phyloP scores from a whole-genome alignment of 352 stramenopile genomes.

The Phytopythium montanum region DNA sequence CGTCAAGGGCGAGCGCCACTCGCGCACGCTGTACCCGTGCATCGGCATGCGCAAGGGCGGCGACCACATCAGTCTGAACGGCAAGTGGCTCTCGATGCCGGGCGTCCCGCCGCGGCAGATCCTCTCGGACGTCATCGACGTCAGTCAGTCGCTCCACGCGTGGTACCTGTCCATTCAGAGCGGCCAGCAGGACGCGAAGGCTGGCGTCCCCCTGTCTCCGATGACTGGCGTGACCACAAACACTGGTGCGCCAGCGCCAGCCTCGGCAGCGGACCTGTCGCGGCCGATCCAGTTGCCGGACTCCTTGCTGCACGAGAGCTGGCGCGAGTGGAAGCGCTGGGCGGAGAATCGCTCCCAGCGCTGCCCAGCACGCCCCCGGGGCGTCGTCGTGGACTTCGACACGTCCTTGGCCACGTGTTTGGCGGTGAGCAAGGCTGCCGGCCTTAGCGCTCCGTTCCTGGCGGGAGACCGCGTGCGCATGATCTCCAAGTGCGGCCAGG shows the following conservation, averaged over 20 bases:
- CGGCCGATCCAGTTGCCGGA: constrained; percentile 43
- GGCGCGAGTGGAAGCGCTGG: constrained; percentile 85
- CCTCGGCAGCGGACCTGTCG: not conserved
- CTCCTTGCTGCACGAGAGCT: constrained; percentile 65
- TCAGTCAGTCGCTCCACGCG: constrained; percentile 86
- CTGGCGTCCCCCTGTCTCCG: not conserved
- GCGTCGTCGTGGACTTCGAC: constrained; percentile 94
- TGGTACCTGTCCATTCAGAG: constrained; percentile 68
- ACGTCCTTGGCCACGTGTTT: constrained; percentile 89
- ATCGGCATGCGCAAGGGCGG: constrained; percentile 95
- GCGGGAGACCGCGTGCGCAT: constrained; percentile 94
- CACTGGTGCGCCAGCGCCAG: not conserved
- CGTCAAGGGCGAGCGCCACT: constrained; percentile 79
- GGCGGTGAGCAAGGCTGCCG: constrained; percentile 82
- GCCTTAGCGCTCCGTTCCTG: constrained; percentile 88
- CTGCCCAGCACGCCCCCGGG: constrained; percentile 72
- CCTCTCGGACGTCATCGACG: constrained; percentile 84
- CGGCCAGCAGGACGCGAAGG: not conserved
- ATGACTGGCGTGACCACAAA: constrained; percentile 2
- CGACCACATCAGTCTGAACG: constrained; percentile 94
- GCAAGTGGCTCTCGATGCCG: constrained; percentile 92
- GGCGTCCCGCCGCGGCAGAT: constrained; percentile 69
- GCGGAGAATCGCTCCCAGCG: constrained; percentile 77
- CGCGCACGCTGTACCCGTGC: constrained; percentile 93
- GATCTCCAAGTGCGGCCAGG: constrained; percentile 90